Percentiles rank a stretch among this genome's conserved stretches.
These are phyloP conservation scores for Pouteria glomerata DNA, from an alignment of 148 eudicot genomes.

Conservation along the genomic window DNA sequence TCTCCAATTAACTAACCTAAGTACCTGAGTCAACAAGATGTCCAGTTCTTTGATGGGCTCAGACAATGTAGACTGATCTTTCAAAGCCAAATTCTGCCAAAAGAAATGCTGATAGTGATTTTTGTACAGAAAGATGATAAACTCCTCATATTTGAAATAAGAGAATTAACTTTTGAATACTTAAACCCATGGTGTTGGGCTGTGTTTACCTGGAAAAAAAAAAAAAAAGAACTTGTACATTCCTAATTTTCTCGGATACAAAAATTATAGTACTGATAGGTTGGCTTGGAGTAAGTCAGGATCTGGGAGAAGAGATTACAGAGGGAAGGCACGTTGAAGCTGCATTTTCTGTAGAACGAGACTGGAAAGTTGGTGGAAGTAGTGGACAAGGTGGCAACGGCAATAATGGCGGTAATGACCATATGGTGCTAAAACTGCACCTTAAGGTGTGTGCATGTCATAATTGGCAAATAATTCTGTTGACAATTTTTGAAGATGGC, in stretches of 20 bases:
- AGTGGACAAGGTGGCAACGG: background rate
- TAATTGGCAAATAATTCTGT: background rate
- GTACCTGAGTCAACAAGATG: slow-evolving; percentile 87
- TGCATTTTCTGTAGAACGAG: background rate
- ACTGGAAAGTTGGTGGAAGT: background rate
- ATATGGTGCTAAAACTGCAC: background rate
- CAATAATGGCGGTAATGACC: background rate
- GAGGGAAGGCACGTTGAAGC: background rate
- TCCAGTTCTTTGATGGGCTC: slow-evolving; percentile 90
- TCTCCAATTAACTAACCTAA: slow-evolving; percentile 3
- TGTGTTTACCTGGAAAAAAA: no score
- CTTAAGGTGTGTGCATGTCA: background rate
- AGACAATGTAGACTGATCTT: slow-evolving; percentile 71
- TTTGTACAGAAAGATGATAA: no score
- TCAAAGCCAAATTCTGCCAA: slow-evolving; percentile 74
- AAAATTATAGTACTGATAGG: background rate
- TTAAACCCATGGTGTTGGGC: no score
- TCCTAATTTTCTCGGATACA: background rate
- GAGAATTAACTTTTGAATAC: no score
- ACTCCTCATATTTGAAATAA: background rate
- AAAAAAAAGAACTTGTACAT: background rate
- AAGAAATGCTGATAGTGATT: background rate
- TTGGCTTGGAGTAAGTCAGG: background rate
- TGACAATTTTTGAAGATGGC: background rate
- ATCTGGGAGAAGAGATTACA: background rate